A percentile compares a stretch with the other conserved stretches of the same genome.
These are phyloP conservation scores for Spinacia oleracea DNA, from an alignment of 179 eudicot genomes.

Conservation along the genomic window DNA sequence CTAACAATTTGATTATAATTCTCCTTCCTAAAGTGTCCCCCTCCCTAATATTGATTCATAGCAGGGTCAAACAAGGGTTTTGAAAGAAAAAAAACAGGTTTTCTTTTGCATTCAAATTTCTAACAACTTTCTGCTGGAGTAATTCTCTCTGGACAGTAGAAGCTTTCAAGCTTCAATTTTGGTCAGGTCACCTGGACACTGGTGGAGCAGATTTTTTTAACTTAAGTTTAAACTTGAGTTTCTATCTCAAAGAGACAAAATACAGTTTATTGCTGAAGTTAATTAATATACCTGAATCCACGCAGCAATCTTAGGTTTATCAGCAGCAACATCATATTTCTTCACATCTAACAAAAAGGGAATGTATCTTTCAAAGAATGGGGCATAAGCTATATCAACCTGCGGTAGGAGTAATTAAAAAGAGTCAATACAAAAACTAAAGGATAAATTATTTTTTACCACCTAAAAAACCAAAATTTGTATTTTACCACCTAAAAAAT, in stretches of 20 bases:
- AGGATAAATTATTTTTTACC: too few species aligned
- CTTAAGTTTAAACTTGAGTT: too few species aligned
- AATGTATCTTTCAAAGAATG: conserved; percentile 70
- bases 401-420: conserved; percentile 22
- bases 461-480: too few species aligned
- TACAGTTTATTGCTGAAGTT: not conserved
- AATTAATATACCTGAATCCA: conserved; percentile 65
- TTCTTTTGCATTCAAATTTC: not conserved
- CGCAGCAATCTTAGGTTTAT: conserved; percentile 55
- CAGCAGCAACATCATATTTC: conserved; percentile 57
- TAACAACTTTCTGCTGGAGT: not conserved
- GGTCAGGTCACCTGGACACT: not conserved
- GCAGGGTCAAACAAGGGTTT: not conserved
- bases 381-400: conserved; percentile 87
- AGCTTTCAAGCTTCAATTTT: not conserved
- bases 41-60: too few species aligned
- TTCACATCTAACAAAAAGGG: conserved; percentile 58
- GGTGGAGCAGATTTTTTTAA: not conserved
- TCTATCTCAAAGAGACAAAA: not conserved
- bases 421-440: not conserved
- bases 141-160: not conserved
- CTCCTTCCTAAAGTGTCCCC: too few species aligned
- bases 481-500: too few species aligned
- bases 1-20: too few species aligned
- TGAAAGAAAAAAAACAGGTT: not conserved